These are phyloP conservation scores for Pseudoscleropodium purum DNA, from an alignment of 225 moss, liverwort and hornwort genomes.

Conservation along the genomic window DNA sequence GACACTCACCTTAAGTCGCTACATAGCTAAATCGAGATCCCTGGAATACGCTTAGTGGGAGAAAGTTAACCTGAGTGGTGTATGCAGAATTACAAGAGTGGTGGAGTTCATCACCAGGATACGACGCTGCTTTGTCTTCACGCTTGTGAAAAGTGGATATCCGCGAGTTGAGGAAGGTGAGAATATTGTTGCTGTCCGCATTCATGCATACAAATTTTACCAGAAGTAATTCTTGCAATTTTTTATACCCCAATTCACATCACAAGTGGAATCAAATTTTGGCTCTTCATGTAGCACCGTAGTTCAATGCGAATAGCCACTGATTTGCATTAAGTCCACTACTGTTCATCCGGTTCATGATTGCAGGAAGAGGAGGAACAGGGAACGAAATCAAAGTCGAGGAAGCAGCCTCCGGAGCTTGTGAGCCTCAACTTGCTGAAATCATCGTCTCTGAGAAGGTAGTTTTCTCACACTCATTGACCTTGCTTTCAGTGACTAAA, in stretches of 20 bases:
- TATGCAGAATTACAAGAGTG: conserved; percentile 3
- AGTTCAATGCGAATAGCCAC: neutral
- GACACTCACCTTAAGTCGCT: neutral
- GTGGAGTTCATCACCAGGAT: neutral
- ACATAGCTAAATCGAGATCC: neutral
- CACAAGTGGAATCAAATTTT: neutral
- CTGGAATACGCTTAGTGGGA: neutral
- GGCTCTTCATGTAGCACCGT: neutral
- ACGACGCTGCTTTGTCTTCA: neutral
- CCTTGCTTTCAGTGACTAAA: neutral
- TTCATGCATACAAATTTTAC: neutral
- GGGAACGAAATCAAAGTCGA: neutral
- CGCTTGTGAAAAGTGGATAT: neutral
- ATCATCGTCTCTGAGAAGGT: conserved; percentile 3
- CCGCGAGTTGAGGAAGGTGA: neutral
- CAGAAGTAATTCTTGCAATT: neutral
- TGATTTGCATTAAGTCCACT: neutral
- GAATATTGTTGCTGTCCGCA: neutral
- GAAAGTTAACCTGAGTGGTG: neutral
- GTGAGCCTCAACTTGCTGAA: neutral
- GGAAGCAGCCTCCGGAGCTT: neutral
- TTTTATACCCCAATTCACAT: neutral
- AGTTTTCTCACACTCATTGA: neutral
- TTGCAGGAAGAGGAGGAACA: neutral
- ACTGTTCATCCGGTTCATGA: neutral